Evolutionary conservation across 108 stramenopile species (phyloP).

Genomic region (Nannochloropsis gaditana): DNA sequence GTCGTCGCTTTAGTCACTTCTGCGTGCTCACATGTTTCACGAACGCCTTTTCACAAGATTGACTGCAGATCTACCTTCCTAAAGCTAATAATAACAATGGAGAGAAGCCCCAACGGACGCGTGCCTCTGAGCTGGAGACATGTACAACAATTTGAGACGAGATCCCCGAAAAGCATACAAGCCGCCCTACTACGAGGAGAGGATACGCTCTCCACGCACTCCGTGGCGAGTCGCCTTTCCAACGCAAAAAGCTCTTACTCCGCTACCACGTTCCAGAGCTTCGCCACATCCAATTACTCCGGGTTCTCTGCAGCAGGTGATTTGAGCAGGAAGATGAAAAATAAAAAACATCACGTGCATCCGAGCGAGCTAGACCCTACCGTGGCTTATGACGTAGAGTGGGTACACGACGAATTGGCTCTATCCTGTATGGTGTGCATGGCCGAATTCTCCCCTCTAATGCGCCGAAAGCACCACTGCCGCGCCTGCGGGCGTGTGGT

Average conservation of each 20-base stretch:
- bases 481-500: conserved; percentile 26
- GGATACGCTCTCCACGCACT: conserved; percentile 16
- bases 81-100: background rate
- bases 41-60: too few species aligned
- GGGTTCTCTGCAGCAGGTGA: background rate
- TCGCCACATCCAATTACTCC: conserved; percentile 3
- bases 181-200: background rate
- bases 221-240: background rate
- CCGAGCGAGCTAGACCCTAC: background rate
- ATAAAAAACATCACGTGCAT: background rate
- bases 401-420: conserved; percentile 13
- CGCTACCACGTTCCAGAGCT: background rate
- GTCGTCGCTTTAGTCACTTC: too few species aligned
- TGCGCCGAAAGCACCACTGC: conserved; percentile 24
- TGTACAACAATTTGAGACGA: background rate
- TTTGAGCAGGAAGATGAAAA: background rate
- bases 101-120: background rate
- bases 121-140: conserved; percentile 9
- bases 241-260: background rate
- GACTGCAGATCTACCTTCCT: too few species aligned
- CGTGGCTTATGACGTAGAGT: background rate
- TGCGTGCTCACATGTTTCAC: too few species aligned
- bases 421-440: conserved; percentile 14
- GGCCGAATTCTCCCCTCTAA: conserved; percentile 7
- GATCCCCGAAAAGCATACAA: background rate